phyloP scores from a whole-genome alignment of 495 filamentous ascomycete genomes.

The Penicillium coffeae region DNA sequence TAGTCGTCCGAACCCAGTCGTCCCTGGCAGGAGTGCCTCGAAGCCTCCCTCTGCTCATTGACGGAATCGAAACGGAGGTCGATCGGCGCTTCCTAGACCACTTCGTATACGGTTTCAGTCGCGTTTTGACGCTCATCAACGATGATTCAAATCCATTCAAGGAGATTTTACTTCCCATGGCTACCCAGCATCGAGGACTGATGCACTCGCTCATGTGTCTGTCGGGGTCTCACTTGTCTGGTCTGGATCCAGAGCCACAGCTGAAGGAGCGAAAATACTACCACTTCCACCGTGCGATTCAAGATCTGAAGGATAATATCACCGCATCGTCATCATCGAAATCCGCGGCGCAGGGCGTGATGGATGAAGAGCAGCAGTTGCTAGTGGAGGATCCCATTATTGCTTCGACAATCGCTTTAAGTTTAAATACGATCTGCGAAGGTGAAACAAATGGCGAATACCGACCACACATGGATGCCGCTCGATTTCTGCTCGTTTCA shows the following conservation, averaged over 20 bases:
- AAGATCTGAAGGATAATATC: slow-evolving; percentile 45
- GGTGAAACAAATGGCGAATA: slow-evolving; percentile 76
- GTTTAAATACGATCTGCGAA: slow-evolving; percentile 75
- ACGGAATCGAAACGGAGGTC: slow-evolving; percentile 80
- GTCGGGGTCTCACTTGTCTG: slow-evolving; percentile 72
- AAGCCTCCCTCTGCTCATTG: slow-evolving; percentile 72
- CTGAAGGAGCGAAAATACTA: slow-evolving; percentile 45
- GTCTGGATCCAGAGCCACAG: slow-evolving; percentile 43
- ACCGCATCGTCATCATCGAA: slow-evolving; percentile 27
- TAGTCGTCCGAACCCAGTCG: slow-evolving; percentile 32
- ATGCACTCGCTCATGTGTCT: slow-evolving; percentile 93
- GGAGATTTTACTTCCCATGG: slow-evolving; percentile 82
- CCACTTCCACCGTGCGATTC: slow-evolving; percentile 46
- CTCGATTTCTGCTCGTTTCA: slow-evolving; percentile 62
- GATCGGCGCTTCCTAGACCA: slow-evolving; percentile 84
- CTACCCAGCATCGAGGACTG: slow-evolving; percentile 73
- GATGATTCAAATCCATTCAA: slow-evolving; percentile 87
- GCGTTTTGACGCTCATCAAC: slow-evolving; percentile 77
- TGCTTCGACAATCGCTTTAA: slow-evolving; percentile 80
- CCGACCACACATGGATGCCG: slow-evolving; percentile 74
- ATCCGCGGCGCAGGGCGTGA: background rate
- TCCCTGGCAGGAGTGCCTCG: slow-evolving; percentile 44
- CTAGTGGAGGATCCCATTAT: slow-evolving; percentile 54
- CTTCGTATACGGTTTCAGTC: slow-evolving; percentile 76
- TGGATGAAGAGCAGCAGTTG: slow-evolving; percentile 31